Evolutionary conservation across 306 rosid species (phyloP).

Genomic region (Amphicarpaea edgeworthii): DNA sequence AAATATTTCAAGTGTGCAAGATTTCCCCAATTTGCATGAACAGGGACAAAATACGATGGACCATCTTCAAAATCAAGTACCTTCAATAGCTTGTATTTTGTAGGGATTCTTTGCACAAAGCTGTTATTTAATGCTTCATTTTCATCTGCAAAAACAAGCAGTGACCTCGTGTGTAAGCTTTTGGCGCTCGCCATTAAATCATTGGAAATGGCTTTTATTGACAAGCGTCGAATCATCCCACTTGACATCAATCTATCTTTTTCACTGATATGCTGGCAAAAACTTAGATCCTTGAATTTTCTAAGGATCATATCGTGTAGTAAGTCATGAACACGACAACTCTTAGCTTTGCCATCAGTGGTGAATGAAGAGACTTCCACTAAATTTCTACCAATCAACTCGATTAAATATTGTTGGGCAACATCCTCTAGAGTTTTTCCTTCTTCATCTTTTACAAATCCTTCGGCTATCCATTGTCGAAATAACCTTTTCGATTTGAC

Average conservation of each 20-base stretch:
- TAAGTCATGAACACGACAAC: too few relatives aligned
- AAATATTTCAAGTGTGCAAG: background rate
- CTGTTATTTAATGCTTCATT: too few relatives aligned
- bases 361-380: too few relatives aligned
- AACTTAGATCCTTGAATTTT: too few relatives aligned
- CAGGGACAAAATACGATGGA: background rate
- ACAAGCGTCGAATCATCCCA: background rate
- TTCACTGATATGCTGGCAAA: background rate
- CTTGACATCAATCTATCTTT: background rate
- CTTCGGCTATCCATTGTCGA: background rate
- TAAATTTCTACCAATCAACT: too few relatives aligned
- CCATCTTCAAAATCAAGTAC: background rate
- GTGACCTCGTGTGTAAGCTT: background rate
- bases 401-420: too few relatives aligned
- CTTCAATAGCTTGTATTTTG: background rate
- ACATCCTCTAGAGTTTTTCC: too few relatives aligned
- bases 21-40: background rate
- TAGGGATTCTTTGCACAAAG: background rate
- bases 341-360: background rate
- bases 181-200: background rate
- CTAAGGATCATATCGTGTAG: too few relatives aligned
- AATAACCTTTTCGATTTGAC: background rate
- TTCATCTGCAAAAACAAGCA: background rate
- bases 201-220: background rate
- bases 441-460: too few relatives aligned